These are phyloP conservation scores for Stellera chamaejasme DNA, from an alignment of 345 rosid species.

Conservation along the genomic window DNA sequence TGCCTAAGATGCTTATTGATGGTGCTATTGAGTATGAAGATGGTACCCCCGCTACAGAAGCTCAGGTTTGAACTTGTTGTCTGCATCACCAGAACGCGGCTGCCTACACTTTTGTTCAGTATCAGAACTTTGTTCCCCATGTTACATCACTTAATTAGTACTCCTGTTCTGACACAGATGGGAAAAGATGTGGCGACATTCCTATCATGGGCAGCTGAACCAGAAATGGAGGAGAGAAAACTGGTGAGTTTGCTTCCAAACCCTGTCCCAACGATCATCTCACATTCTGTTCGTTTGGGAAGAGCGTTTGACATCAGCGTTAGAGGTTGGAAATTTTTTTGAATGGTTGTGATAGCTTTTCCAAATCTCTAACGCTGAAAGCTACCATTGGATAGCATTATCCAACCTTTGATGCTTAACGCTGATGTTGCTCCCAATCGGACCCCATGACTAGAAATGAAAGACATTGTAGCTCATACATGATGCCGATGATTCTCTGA, in stretches of 20 bases:
- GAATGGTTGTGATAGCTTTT: too few species aligned
- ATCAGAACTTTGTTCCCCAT: slow-evolving; percentile 76
- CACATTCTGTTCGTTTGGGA: neutral
- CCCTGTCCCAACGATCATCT: neutral
- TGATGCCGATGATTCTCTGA: neutral
- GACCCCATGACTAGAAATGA: too few species aligned
- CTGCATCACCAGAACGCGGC: too few species aligned
- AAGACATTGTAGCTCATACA: too few species aligned
- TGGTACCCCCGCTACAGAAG: slow-evolving; percentile 95
- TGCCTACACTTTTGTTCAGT: slow-evolving; percentile 17
- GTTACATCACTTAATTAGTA: slow-evolving; percentile 21
- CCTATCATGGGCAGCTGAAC: slow-evolving; percentile 96
- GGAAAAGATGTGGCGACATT: slow-evolving; percentile 94
- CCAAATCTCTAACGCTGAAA: too few species aligned
- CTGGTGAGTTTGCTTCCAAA: slow-evolving; percentile 37
- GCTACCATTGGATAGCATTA: too few species aligned
- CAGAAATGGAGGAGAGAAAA: slow-evolving; percentile 99
- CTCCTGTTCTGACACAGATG: slow-evolving; percentile 44
- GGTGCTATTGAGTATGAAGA: slow-evolving; percentile 98
- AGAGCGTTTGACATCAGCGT: too few species aligned
- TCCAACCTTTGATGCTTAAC: too few species aligned
- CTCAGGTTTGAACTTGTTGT: slow-evolving; percentile 43
- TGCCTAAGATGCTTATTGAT: slow-evolving; percentile 97
- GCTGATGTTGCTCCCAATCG: too few species aligned
- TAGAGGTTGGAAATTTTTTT: too few species aligned